Evolutionary conservation across 805 yeast species (phyloP), one percentile per base, ranked within the genome.

Genomic region (fission yeast (Schizosaccharomyces pombe)): DNA sequence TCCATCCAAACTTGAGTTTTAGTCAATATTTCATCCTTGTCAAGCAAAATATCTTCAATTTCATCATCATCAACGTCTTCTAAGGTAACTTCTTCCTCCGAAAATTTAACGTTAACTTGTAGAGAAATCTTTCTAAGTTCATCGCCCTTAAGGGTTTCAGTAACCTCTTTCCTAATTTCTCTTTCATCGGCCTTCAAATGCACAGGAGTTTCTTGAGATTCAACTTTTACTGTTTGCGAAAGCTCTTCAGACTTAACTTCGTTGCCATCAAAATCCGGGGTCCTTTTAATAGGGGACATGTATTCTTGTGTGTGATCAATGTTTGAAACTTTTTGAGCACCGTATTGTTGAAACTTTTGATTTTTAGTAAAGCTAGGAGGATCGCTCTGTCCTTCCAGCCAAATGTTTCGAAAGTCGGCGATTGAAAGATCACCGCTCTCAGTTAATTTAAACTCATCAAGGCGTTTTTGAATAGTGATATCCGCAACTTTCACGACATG

Each of bases 401-500:
- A 58, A 6, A 68, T 65, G 37, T 60, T 74, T 60, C 97, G 73
- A 63, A 91, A 89, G 47, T 77, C 80, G 49, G 74, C 72, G 19
- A 91, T 79, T 0, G 94, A 77, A 57, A 89, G 67, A 8, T 70
- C 68, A 0, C 85, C 94, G 0, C 94, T 78, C 16, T 75, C 70
- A 0, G 97, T 86, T 54, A 72, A 72, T 59, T 78, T 80, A 64
- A 91, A 91, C 68, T 91, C 99, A 60, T 82, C 82, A 59, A 91
- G 73, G 60, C 99, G 74, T 59, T 84, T 76, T 64, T 91, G 97
- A 52, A 91, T 73, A 1, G 99, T 93, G 57, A 83, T 91, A 61
- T 85, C 94, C 4, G 95, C 95, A 28, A 91, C 87, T 64, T 85
- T 94, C 1, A 97, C 89, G 5, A 91, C 91, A 0, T 93, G 89